Evolutionary conservation across 179 eudicot species (phyloP).

Genomic region (Drosera spatulata): DNA sequence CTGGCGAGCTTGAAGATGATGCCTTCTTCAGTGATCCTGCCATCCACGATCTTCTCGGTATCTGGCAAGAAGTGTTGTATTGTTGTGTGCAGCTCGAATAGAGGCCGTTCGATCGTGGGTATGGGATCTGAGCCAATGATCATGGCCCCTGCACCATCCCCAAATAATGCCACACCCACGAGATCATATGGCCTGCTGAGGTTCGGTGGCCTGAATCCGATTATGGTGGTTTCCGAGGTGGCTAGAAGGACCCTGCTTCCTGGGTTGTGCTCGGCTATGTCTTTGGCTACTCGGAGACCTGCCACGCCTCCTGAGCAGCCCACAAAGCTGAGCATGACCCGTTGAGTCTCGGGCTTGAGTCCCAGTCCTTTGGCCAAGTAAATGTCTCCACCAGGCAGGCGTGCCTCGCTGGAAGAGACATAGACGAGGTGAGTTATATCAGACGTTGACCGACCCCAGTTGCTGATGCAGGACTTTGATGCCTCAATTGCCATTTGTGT

Average conservation of each 20-base stretch:
- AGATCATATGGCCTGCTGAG: conserved; percentile 66
- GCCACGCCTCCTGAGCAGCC: conserved; percentile 97
- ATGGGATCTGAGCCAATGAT: conserved; percentile 55
- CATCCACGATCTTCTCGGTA: conserved; percentile 80
- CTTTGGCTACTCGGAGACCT: conserved; percentile 82
- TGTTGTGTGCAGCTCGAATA: conserved; percentile 74
- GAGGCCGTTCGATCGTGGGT: conserved; percentile 35
- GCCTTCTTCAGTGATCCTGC: conserved; percentile 82
- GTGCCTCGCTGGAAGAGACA: conserved; percentile 94
- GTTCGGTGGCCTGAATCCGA: conserved; percentile 87
- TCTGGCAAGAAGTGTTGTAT: conserved; percentile 74
- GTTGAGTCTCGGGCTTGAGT: conserved; percentile 50
- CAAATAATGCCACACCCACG: conserved; percentile 84
- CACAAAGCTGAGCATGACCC: conserved; percentile 76
- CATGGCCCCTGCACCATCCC: conserved; percentile 93
- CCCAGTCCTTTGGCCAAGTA: conserved; percentile 78
- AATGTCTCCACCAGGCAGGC: conserved; percentile 87
- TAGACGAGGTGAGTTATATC: conserved; percentile 92
- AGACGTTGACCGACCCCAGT: conserved; percentile 66
- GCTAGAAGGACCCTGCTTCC: conserved; percentile 79
- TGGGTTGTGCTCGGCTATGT: conserved; percentile 90
- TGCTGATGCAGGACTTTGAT: conserved; percentile 53
- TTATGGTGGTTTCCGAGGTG: conserved; percentile 88
- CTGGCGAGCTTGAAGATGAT: conserved; percentile 71
- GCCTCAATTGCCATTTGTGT: conserved; percentile 95